A percentile compares a stretch with the other conserved stretches of the same genome.
phyloP scores from a whole-genome alignment of 495 filamentous ascomycete genomes.

The Aspergillus heteromorphus region DNA sequence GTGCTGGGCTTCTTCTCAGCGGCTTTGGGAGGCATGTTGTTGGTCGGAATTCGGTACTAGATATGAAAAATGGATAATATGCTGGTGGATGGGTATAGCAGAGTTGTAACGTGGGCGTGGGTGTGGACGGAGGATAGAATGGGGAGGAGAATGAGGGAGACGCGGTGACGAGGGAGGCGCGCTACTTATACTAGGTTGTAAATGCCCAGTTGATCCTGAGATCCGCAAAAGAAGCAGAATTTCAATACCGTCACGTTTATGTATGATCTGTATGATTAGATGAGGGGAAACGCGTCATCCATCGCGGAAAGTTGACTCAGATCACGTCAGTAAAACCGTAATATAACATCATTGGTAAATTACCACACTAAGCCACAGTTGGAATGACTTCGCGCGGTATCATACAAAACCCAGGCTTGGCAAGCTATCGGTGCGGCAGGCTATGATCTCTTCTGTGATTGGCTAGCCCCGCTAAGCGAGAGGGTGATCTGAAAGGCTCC shows the following conservation, averaged over 20 bases:
- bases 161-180: slow-evolving; percentile 42
- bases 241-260: slow-evolving; percentile 40
- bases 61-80: slow-evolving; percentile 12
- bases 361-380: slow-evolving; percentile 29
- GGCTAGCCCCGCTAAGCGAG: slow-evolving; percentile 44
- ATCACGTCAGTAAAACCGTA: slow-evolving; percentile 23
- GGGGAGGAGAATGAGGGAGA: slow-evolving; percentile 31
- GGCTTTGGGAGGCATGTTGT: slow-evolving; percentile 95
- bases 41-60: slow-evolving; percentile 20
- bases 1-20: slow-evolving; percentile 95
- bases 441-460: slow-evolving; percentile 36
- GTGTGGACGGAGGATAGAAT: slow-evolving; percentile 34
- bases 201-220: slow-evolving; percentile 42
- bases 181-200: slow-evolving; percentile 49
- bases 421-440: slow-evolving; percentile 12
- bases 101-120: slow-evolving; percentile 25
- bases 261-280: slow-evolving; percentile 52
- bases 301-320: slow-evolving; percentile 9
- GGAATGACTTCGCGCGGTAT: slow-evolving; percentile 17
- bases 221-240: slow-evolving; percentile 41
- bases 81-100: slow-evolving; percentile 31
- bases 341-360: slow-evolving; percentile 13
- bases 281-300: slow-evolving; percentile 22
- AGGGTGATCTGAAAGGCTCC: slow-evolving; percentile 43
- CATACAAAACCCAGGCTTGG: slow-evolving; percentile 10